Evolutionary conservation across 2,329 filamentous ascomycete genomes (phyloP).

Genomic region (Aspergillus fumigatiaffinis): DNA sequence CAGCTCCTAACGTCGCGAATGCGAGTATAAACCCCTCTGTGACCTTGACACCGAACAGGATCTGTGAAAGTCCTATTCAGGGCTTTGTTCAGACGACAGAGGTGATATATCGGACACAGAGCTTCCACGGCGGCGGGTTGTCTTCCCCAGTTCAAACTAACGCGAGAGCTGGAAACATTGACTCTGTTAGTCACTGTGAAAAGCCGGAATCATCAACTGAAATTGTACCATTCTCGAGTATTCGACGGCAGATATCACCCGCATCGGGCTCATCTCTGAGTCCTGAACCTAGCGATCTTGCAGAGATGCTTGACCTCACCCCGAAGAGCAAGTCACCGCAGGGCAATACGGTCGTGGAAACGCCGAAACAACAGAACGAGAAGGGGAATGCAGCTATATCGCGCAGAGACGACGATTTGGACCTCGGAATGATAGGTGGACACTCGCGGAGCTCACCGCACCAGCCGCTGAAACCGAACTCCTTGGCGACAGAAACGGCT

Average conservation of each 20-base stretch:
- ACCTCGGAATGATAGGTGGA: background rate
- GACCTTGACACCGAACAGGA: background rate
- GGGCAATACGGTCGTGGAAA: background rate
- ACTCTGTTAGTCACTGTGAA: background rate
- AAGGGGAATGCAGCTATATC: background rate
- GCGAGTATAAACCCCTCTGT: background rate
- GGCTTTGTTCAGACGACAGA: constrained; percentile 14
- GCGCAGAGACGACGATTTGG: background rate
- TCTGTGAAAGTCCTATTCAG: background rate
- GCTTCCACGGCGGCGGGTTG: constrained; percentile 8
- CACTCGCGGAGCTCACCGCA: background rate
- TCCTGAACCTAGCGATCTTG: constrained; percentile 25
- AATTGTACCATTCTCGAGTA: constrained; percentile 33
- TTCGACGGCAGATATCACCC: constrained; percentile 21
- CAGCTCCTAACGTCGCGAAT: background rate
- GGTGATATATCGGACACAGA: constrained; percentile 15
- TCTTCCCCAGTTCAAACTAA: constrained; percentile 7
- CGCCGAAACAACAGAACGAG: background rate
- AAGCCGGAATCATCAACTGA: constrained; percentile 1
- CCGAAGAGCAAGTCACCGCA: constrained; percentile 9
- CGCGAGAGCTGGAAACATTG: background rate
- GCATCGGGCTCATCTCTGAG: constrained; percentile 11
- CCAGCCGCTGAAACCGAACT: background rate
- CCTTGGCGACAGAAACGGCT: background rate
- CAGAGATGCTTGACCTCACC: constrained; percentile 24